Evolutionary conservation across 2,329 filamentous ascomycete species (phyloP).

Genomic region (Cytospora schulzeri): DNA sequence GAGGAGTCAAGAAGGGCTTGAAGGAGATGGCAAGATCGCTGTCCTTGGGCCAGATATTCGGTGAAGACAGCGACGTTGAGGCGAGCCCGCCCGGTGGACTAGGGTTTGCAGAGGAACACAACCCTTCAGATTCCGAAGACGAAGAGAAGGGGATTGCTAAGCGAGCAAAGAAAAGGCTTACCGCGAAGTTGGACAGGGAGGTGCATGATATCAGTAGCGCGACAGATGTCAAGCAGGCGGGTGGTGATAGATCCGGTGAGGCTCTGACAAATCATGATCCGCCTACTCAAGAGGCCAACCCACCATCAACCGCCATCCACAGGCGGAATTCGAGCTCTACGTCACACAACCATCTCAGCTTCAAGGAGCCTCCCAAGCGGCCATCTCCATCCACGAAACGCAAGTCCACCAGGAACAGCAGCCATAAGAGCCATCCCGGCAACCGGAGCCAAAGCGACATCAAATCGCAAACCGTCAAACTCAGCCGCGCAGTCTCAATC

Average conservation of each 20-base stretch:
- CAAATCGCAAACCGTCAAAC: slow-evolving; percentile 18
- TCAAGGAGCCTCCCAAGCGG: slow-evolving; percentile 11
- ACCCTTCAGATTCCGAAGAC: slow-evolving; percentile 28
- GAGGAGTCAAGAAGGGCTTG: slow-evolving; percentile 48
- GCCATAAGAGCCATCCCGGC: neutral
- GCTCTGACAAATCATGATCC: neutral
- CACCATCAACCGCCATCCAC: neutral
- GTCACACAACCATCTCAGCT: slow-evolving; percentile 13
- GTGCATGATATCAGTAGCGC: slow-evolving; percentile 27
- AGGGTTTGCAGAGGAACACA: slow-evolving; percentile 31
- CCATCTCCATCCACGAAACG: slow-evolving; percentile 16
- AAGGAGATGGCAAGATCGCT: slow-evolving; percentile 47
- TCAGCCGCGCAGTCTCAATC: slow-evolving; percentile 34
- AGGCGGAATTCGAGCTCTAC: slow-evolving; percentile 2
- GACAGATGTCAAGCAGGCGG: neutral
- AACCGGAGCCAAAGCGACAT: slow-evolving; percentile 9
- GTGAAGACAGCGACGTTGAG: slow-evolving; percentile 39
- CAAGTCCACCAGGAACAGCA: slow-evolving; percentile 8
- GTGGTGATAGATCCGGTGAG: neutral
- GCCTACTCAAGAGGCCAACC: neutral
- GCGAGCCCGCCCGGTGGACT: slow-evolving; percentile 44
- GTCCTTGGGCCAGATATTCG: slow-evolving; percentile 47
- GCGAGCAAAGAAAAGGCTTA: slow-evolving; percentile 38
- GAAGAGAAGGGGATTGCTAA: slow-evolving; percentile 34
- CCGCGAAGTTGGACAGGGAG: slow-evolving; percentile 37